Evolutionary conservation across 2,329 filamentous ascomycete species (phyloP), one percentile per base, ranked within the genome.

Genomic region (Penicillium digitatum): DNA sequence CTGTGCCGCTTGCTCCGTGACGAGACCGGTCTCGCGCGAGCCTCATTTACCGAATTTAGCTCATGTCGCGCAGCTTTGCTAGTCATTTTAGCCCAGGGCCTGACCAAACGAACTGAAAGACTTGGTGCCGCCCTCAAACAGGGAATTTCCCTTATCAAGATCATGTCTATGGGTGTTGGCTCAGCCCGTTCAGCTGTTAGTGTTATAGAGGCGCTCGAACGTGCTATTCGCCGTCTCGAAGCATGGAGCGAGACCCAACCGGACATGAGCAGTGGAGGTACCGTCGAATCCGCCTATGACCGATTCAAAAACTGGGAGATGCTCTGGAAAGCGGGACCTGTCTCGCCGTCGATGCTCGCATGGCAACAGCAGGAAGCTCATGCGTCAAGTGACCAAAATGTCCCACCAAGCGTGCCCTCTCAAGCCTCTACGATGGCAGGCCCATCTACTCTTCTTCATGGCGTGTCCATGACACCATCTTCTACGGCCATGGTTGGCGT

Each of bases 31-130:
- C 78, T 82, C 49, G 80, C 81, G 6, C 76, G 79, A 29, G 79
- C 80, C 3, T 81, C 79, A 0, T 82, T 82, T 60, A 81, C 79
- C 3, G 81, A 83, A 58, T 82, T 82, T 62, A 81, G 78, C 62
- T 79, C 80, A 3, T 82, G 79, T 48, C 79, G 81, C 39, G 80
- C 79, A 10, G 80, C 81, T 9, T 69, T 82, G 6, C 71, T 82
- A 3, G 80, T 82, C 27, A 74, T 75, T 16, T 58, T 76, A 7
- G 73, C 73, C 0, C 73, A 75, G 42, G 72, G 70, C 18, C 57
- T 76, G 18, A 73, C 71, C 3, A 73, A 74, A 45, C 70, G 72
- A 14, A 74, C 73, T 0, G 72, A 75, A 52, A 62, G 73, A 31
- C 72, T 80, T 12, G 76, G 77, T 26, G 75, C 78, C 38, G 73